Base-by-base conservation (phyloP, 371 early-diverging fungal species). In the Apophysomyces trapeziformis region DNA sequence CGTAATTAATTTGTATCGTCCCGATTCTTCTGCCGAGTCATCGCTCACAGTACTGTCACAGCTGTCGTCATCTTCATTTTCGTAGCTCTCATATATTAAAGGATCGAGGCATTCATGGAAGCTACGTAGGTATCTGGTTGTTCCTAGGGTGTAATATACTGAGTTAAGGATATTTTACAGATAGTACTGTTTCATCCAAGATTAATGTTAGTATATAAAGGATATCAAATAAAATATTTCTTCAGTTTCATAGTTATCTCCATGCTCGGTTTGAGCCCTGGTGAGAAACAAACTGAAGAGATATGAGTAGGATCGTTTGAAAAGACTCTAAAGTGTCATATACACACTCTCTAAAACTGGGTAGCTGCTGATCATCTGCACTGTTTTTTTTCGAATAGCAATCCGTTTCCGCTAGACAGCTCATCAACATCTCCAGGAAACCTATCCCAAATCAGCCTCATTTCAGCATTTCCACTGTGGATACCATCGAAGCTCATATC, bases 41-140 rank as follows among this genome's bases (percentile, higher is more conserved):
- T 61, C 62, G 11, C 60, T 35, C 6, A 62, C 16, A 43, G 58
- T 38, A 14, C 36, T 26, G 3, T 26, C 16, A 32, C 38, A 54
- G 13, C 43, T 45, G 35, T 67, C 71, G 16, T 56, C 58, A n/a
- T 64, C 69, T 4, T 11, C 26, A 8, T 32, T 18, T 18, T 71
- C 64, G 1, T 61, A 35, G 8, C 61, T 62, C 59, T 77, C 78
- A 56, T 69, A 82, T 0, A 82, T 70, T 5, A 79, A 61, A 4
- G 83, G 83, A 38, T 75, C 78, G 6, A 82, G 69, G 36, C 80
- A 79, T 13, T 63, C 76, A 36, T 82, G 73, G 44, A 82, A 76
- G 4, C 70, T 73, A 16, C 62, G 50, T 50, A 64, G 59, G 11
- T 60, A 57, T 1, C 67, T 58, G 18, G 71, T 70, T 13, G 63